Evolutionary conservation across 176 grass and related monocot species (phyloP).

Genomic region (Bolboschoenus planiculmis): DNA sequence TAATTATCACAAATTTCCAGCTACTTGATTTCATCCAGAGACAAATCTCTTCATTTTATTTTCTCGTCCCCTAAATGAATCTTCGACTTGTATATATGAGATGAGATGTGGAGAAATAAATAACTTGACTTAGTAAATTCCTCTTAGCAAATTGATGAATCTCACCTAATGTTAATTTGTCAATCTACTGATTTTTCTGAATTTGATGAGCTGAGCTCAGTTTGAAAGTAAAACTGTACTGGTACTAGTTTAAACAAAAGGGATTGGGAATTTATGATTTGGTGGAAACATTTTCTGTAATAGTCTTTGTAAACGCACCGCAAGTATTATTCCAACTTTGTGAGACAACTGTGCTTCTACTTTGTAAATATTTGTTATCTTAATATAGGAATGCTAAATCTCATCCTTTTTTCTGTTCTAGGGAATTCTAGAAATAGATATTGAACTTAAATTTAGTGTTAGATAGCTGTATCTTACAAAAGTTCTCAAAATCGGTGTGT

Average conservation of each 20-base stretch:
- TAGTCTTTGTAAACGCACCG: not conserved
- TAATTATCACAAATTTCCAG: constrained; percentile 27
- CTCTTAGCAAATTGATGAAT: not conserved
- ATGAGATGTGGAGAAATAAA: not conserved
- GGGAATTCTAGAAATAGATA: constrained; percentile 5
- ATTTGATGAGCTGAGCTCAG: not conserved
- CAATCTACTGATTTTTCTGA: not conserved
- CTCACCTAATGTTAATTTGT: not conserved
- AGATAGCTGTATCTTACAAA: not conserved
- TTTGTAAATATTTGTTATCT: not conserved
- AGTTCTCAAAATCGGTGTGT: not conserved
- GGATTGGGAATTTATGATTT: not conserved
- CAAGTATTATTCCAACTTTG: not conserved
- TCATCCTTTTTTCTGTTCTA: not conserved
- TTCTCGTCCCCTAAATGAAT: not conserved
- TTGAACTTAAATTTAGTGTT: not conserved
- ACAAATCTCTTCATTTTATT: not conserved
- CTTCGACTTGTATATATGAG: not conserved
- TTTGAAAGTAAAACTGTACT: not conserved
- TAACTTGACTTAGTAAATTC: constrained; percentile 12
- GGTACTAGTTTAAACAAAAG: not conserved
- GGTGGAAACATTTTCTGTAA: not conserved
- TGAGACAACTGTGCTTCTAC: constrained; percentile 2
- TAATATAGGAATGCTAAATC: not conserved
- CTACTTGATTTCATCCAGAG: constrained; percentile 7